Percentiles rank a stretch among this genome's conserved stretches.
Conservation (phyloP, 306 rosid genomes). For the Pyrus betulifolia region DNA sequence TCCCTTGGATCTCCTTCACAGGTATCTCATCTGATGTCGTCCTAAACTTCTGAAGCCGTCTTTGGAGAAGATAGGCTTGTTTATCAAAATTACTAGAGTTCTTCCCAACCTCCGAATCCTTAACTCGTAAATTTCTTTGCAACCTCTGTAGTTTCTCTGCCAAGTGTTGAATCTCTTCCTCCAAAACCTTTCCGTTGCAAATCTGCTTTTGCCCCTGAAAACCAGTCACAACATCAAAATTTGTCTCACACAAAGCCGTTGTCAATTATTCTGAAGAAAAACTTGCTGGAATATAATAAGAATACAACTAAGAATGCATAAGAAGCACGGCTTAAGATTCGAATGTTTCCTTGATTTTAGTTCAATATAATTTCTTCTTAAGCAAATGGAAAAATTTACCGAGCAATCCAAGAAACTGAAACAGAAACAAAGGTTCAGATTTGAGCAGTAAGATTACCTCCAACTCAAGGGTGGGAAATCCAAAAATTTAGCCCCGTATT, state of each 20-base stretch:
- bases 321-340: neutral
- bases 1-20: slow-evolving; percentile 50
- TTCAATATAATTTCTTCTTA: neutral
- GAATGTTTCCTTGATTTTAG: neutral
- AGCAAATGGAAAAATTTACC: neutral
- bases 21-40: slow-evolving; percentile 44
- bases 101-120: slow-evolving; percentile 25
- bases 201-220: slow-evolving; percentile 68
- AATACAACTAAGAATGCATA: neutral
- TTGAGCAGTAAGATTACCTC: neutral
- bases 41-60: slow-evolving; percentile 48
- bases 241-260: neutral
- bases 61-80: slow-evolving; percentile 47
- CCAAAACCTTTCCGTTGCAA: slow-evolving; percentile 52
- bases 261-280: neutral
- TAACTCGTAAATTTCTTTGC: slow-evolving; percentile 40
- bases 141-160: slow-evolving; percentile 58
- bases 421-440: neutral
- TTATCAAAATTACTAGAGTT: slow-evolving; percentile 48
- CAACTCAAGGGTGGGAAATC: too few species aligned
- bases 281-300: neutral
- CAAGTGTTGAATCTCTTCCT: slow-evolving; percentile 55
- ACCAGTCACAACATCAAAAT: slow-evolving; percentile 9
- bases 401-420: neutral
- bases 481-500: too few species aligned